Evolutionary conservation across 805 yeast species (phyloP), one percentile per base, ranked within the genome.

Genomic region (Yueomyces sp.): DNA sequence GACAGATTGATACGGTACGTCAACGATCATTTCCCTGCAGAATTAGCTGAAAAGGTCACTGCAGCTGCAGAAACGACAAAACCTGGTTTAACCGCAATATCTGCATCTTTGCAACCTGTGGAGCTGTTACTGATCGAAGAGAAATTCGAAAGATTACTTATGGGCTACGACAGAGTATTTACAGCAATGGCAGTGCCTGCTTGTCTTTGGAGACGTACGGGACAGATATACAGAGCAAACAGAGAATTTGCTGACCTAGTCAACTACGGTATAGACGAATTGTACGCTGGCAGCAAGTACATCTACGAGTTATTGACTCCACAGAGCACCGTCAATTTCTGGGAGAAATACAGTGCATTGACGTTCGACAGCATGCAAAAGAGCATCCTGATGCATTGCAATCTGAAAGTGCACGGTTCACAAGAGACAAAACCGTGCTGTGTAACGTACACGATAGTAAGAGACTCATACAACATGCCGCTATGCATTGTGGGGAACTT

Each of bases 161-260:
- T 90, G 42, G 95, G 90, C 53, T 87, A 90, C 56, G 97, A 90
- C 59, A 71, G 97, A 34, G 96, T 90, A 3, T 90, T 90, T 65
- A 87, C 96, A 0, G 82, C 95, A 3, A 87, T 90, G 95, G 95
- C 96, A 5, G 86, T 90, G 47, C 97, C 97, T 2, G 96, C 96
- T 1, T 90, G 97, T 64, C 69, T 90, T 30, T 90, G 97, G 96
- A 69, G 97, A 58, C 79, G 97, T 53, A 88, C 97, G 0, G 97
- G 97, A 2, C 97, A 90, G 52, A 90, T 90, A 3, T 90, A 85
- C 54, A 65, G 96, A 47, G 97, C 96, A 0, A 90, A 90, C 62
- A 87, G 88, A 58, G 97, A 90, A 59, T 90, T 90, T 73, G 97
- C 96, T 0, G 82, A 88, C 1, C 63, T 90, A 44, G 96, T 90